Base-by-base conservation (phyloP, 441 rosid genomes). In the Rhodomyrtus psidioides region DNA sequence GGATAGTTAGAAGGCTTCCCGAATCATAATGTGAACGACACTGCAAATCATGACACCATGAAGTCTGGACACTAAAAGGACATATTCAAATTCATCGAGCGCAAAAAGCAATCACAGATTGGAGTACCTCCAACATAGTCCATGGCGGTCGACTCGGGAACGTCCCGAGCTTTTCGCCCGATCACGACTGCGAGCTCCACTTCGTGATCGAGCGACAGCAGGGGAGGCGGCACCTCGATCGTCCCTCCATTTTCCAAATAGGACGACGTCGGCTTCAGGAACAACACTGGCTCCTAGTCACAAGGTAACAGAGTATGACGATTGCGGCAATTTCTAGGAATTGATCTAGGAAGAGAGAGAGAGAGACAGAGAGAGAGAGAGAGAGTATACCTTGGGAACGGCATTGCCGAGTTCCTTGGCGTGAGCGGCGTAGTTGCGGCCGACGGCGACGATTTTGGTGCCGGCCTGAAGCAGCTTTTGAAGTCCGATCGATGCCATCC, bases 341-440 rank as follows among this genome's bases (percentile, higher is more conserved):
- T n/a, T 8, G 44, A n/a, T 2, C 9, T 9, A 65, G n/a, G 23
- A 27, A 24, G 59, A 83, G 34, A 24, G 9, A 57, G 34, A 34
- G 34, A 34, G 34, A 34, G 34, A 34, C 3, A 34, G 34, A 34
- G 34, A 34, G 34, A 34, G 34, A 34, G 34, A 34, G 34, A 34
- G 62, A n/a, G 4, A 27, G 21, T 3, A 7, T 3, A 84, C 99
- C 96, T 95, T 95, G 55, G 99, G 98, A 55, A 97, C 96, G 86
- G 99, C 96, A 94, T 97, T 96, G 88, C 99, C 99, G 60, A 97
- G 96, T 46, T 97, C 99, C 89, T 94, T 94, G 88, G 99, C 98
- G 89, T 97, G 99, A 54, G 99, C 99, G 53, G 95, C 96, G 89
- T 97, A 97, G 94, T 97, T 97, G 17, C 98, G 98, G 84, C 99